Base-by-base conservation (phyloP, 2,329 filamentous ascomycete species). In the Scortechinia acanthostroma region DNA sequence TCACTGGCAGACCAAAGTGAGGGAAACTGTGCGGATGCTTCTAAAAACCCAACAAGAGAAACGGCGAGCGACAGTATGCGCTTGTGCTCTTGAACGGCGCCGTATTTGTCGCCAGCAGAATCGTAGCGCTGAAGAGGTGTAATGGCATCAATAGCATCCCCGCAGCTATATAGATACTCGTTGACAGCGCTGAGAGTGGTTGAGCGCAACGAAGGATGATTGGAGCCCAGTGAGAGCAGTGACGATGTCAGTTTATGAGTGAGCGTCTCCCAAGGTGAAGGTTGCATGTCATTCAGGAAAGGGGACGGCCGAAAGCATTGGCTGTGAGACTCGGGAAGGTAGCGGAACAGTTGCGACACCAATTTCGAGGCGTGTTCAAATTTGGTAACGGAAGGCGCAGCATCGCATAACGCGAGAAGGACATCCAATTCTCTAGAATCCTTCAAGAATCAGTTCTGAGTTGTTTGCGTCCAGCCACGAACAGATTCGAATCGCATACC, bases 401-500 rank as follows among this genome's bases (percentile, higher is more conserved):
- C 88, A 66, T 91, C 91, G 71, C 91, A 97, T 21, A 98, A 74
- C 37, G 93, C 89, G 21, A 97, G 69, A 21, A 98, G 75, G 45
- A 95, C 87, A 62, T 98, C 91, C 53, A 95, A 84, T 70, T 98
- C 94, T 56, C 88, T 83, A 45, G 91, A 80, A 45, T 83, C 88
- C 89, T 94, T 59, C 19, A 47, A 19, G 30, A 4, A 42, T 15
- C 35, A 19, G 35, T 17, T 40, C 17, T 40, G 10, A 10, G 17
- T 40, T 40, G 10, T 10, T n/a, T 10, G 10, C 25, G n/a, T n/a
- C 10, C 25, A 30, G 10, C 10, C n/a, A n/a, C 25, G n/a, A 30
- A 30, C 25, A n/a, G 25, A n/a, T 30, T 10, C 35, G 17, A 19
- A 40, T 13, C 10, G 20, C 35, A 6, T 6, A 40, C 35, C 35